These are phyloP conservation scores for Didymella exigua DNA, from an alignment of 2,329 filamentous ascomycete species.

Conservation along the genomic window DNA sequence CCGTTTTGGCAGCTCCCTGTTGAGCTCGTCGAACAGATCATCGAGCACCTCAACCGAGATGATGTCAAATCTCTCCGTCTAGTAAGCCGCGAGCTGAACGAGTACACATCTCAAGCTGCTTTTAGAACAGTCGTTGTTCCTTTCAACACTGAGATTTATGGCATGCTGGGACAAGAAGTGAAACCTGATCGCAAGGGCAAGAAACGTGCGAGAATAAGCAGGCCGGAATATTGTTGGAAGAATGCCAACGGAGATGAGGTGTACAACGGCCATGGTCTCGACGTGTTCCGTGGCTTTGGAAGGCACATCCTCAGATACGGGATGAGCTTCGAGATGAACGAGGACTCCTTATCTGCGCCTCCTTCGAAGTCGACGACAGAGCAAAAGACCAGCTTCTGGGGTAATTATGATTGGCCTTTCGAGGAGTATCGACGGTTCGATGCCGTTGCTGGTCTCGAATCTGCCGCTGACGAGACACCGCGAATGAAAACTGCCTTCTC, in stretches of 20 bases:
- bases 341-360: constrained; percentile 56
- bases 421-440: constrained; percentile 64
- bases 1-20: constrained; percentile 57
- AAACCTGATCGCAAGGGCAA: constrained; percentile 46
- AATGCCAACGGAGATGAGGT: constrained; percentile 52
- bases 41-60: constrained; percentile 59
- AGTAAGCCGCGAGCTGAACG: constrained; percentile 65
- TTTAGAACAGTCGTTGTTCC: constrained; percentile 69
- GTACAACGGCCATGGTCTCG: constrained; percentile 64
- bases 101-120: constrained; percentile 61
- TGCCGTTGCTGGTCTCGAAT: constrained; percentile 64
- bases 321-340: constrained; percentile 71
- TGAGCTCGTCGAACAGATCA: constrained; percentile 67
- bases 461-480: constrained; percentile 66
- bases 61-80: constrained; percentile 67
- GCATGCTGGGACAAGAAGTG: constrained; percentile 53
- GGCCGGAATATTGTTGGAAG: constrained; percentile 48
- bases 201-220: constrained; percentile 36
- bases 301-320: constrained; percentile 67
- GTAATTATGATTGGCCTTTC: constrained; percentile 68
- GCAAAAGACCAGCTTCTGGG: constrained; percentile 65
- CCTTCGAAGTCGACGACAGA: constrained; percentile 63
- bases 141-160: constrained; percentile 69
- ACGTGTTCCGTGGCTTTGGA: constrained; percentile 67
- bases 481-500: constrained; percentile 66